Evolutionary conservation across 1,284 basidiomycete genomes (phyloP).

Genomic region (Moesziomyces globuligerus): DNA sequence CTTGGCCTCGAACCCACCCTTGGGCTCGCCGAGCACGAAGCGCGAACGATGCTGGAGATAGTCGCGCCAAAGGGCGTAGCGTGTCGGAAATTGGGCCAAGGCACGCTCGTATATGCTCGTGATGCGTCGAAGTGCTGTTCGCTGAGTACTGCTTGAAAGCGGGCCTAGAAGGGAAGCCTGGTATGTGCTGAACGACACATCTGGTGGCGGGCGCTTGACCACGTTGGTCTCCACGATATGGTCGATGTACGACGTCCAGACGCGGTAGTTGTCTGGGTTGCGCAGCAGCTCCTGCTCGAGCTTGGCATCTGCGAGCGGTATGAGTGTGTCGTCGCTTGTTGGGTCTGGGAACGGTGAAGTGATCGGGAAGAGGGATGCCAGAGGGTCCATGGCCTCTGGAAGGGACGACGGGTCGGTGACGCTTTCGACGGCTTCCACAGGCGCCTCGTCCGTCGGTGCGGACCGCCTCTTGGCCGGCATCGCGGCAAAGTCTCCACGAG

Average conservation of each 20-base stretch:
- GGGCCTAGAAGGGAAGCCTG: constrained; percentile 69
- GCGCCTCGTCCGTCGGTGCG: constrained; percentile 6
- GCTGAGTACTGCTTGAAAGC: constrained; percentile 77
- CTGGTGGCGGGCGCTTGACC: constrained; percentile 68
- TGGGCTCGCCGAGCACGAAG: constrained; percentile 81
- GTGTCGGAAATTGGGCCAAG: constrained; percentile 84
- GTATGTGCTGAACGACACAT: constrained; percentile 66
- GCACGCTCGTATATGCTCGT: constrained; percentile 94
- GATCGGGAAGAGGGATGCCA: constrained; percentile 75
- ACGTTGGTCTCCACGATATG: constrained; percentile 76
- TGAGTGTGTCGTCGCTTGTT: constrained; percentile 78
- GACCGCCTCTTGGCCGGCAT: constrained; percentile 38
- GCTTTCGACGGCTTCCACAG: constrained; percentile 1
- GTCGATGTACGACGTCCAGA: constrained; percentile 89
- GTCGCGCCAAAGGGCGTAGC: constrained; percentile 93
- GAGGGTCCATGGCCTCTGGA: constrained; percentile 15
- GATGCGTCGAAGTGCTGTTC: constrained; percentile 81
- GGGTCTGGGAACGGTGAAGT: constrained; percentile 86
- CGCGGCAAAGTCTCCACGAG: not conserved
- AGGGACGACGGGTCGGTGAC: constrained; percentile 6
- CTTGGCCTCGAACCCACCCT: constrained; percentile 67
- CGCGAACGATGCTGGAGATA: constrained; percentile 85
- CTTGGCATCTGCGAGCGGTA: constrained; percentile 80
- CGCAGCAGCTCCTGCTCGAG: constrained; percentile 95
- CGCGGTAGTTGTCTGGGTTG: constrained; percentile 87